Conservation (phyloP, 2,329 filamentous ascomycete species). For the Balansia obtecta region DNA sequence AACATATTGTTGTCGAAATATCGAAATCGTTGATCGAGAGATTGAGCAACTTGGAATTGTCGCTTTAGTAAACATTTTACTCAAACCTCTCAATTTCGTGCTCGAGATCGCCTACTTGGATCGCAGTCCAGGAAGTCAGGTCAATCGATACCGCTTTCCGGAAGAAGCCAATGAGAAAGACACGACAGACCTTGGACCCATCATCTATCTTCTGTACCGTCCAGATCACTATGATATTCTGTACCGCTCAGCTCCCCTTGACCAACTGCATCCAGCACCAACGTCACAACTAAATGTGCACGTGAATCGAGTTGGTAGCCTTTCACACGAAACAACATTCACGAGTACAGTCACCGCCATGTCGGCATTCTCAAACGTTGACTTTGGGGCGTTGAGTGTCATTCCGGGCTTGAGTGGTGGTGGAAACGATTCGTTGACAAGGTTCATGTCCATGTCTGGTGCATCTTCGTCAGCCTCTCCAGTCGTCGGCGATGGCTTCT, state of each 20-base stretch:
- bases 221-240: slow-evolving; percentile 91
- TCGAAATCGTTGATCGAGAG: slow-evolving; percentile 68
- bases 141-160: slow-evolving; percentile 58
- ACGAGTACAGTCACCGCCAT: slow-evolving; percentile 26
- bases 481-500: slow-evolving; percentile 18
- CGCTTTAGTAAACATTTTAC: slow-evolving; percentile 63
- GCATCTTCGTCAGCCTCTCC: slow-evolving; percentile 15
- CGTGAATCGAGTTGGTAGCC: slow-evolving; percentile 38
- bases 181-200: slow-evolving; percentile 30
- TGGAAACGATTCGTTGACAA: slow-evolving; percentile 8
- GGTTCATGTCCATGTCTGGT: slow-evolving; percentile 22
- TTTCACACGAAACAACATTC: slow-evolving; percentile 33
- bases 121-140: slow-evolving; percentile 63
- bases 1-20: slow-evolving; percentile 54
- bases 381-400: slow-evolving; percentile 32
- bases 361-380: slow-evolving; percentile 27
- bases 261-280: slow-evolving; percentile 14
- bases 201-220: slow-evolving; percentile 49
- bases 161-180: slow-evolving; percentile 37
- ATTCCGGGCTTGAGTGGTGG: slow-evolving; percentile 31
- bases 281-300: slow-evolving; percentile 24
- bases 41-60: slow-evolving; percentile 84
- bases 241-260: slow-evolving; percentile 44
- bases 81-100: slow-evolving; percentile 65
- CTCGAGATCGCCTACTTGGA: slow-evolving; percentile 89